These are phyloP conservation scores for Aureobasidium sp. DNA, from an alignment of 2,329 filamentous ascomycete genomes.

Conservation along the genomic window DNA sequence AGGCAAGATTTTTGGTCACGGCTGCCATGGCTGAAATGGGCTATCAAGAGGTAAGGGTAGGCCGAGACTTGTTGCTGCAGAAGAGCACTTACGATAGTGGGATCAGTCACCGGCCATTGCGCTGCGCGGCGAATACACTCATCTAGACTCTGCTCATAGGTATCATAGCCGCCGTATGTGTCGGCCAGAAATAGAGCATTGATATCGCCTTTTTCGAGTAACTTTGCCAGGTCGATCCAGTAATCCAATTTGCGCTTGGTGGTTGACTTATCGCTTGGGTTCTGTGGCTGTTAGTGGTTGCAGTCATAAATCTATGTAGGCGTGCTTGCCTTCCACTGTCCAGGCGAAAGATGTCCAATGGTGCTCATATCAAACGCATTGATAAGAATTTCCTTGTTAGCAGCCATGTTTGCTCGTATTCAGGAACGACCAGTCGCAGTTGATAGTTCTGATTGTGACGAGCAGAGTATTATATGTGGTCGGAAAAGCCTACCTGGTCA, in stretches of 20 bases:
- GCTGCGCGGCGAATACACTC: constrained; percentile 54
- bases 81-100: constrained; percentile 42
- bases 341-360: constrained; percentile 55
- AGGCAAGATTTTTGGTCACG: constrained; percentile 55
- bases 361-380: constrained; percentile 62
- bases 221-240: constrained; percentile 55
- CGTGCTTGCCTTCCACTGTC: constrained; percentile 55
- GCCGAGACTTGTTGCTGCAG: neutral
- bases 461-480: neutral
- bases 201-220: constrained; percentile 54
- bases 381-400: constrained; percentile 47
- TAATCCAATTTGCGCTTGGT: constrained; percentile 54
- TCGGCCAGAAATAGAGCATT: constrained; percentile 60
- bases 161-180: constrained; percentile 56
- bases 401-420: neutral
- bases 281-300: constrained; percentile 30
- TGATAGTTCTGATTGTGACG: neutral
- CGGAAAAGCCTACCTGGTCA: neutral
- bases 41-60: constrained; percentile 22
- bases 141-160: constrained; percentile 51
- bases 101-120: constrained; percentile 59
- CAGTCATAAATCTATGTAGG: neutral
- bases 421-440: neutral
- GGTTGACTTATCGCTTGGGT: constrained; percentile 52
- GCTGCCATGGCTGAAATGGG: constrained; percentile 59